Evolutionary conservation across 1,284 basidiomycete species (phyloP), one percentile per base, ranked within the genome.

Genomic region (Ceratobasidium sp.): DNA sequence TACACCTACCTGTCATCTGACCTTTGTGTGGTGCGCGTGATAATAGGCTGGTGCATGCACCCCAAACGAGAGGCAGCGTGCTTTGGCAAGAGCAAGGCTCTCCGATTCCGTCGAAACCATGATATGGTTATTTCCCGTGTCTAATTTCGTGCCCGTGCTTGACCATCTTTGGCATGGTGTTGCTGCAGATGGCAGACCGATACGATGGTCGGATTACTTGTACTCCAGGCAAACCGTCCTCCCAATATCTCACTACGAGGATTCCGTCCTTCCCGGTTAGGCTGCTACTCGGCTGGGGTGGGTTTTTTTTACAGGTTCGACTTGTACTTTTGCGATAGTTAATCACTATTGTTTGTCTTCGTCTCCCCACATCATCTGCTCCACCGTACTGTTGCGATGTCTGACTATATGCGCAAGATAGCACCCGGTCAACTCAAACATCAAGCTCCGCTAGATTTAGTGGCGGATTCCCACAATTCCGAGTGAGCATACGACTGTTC

Each of bases 161-260:
- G 69, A 71, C n/a, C 69, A 71, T 33, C 44, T 73, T 3, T 73
- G 69, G 69, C 69, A 62, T 46, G 69, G 57, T 20, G 54, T 55
- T 30, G 69, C 33, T 14, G 46, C 27, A 23, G 30, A 62, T 3
- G 69, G 69, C 23, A 35, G 57, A 4, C 69, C 69, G 3, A 54
- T 73, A 23, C 46, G 23, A 23, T 73, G 69, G 69, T n/a, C 20
- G 5, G 69, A 73, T 33, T 73, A 73, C 44, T 14, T 73, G 10
- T n/a, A 27, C n/a, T 73, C 69, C 2, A 33, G 57, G 5, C n/a
- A 38, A 14, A 41, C n/a, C n/a, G 23, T 57, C 5, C 52, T 70
- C 20, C 35, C 68, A 18, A 20, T 33, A 18, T 18, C 50, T 23
- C 8, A 10, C n/a, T 55, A 3, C 38, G 35, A 35, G 20, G n/a